Evolutionary conservation across 179 eudicot genomes (phyloP), one percentile per base, ranked within the genome.

Genomic region (Silene coronaria): DNA sequence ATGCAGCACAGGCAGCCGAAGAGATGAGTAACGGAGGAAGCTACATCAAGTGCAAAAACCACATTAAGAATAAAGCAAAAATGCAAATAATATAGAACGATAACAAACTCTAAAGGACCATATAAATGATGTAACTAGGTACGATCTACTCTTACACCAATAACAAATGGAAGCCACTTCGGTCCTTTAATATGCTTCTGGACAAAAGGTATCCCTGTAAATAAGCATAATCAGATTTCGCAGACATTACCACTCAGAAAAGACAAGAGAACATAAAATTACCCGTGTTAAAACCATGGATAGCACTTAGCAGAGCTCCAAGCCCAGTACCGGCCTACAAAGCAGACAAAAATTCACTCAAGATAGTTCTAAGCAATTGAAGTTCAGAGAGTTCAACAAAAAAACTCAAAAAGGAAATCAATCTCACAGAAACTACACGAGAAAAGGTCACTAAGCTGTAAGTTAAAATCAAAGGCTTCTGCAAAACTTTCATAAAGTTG

Each of bases 291-390:
- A 90, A 86, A 67, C 88, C 91, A 84, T 90, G 84, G 82, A 85
- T 78, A 76, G 94, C 91, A 85, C 98, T 88, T 71, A 91, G 88
- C 88, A 91, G 32, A 67, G 94, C 97, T 76, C 98, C 96, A 66
- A 90, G 63, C 53, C 97, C 97, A 80, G 89, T 83, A 64, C 97
- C 97, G 72, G 88, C 96, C 98, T 94, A 79, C 78, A 53, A 66
- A 84, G 34, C 45, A 70, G 51, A 63, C 26, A 36, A 67, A 34
- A 21, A 22, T 34, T 45, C 19, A 3, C 19, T 51, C 57, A 51
- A 21, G 57, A 23, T 45, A 13, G 32, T 27, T 28, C 23, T 19
- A 57, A 0, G 9, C 12, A 63, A 26, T 27, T 65, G 53, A 48
- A 42, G 32, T 21, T 28, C 19, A 60, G n/a, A 55, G 42, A 55